phyloP scores from a whole-genome alignment of 2,329 filamentous ascomycete genomes.

The Talaromyces sp. region DNA sequence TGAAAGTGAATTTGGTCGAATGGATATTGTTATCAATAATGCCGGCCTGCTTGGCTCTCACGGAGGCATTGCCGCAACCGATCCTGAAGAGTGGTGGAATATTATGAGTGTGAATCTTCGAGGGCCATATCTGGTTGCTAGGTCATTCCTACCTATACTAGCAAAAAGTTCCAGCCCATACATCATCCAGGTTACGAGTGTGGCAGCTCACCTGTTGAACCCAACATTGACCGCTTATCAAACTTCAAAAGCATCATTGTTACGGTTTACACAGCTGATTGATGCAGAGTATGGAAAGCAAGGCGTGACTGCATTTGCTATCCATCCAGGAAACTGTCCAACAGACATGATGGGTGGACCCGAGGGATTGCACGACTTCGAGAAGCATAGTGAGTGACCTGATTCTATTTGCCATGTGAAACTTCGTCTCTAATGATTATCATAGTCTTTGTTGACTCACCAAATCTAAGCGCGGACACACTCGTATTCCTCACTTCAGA shows the following conservation, averaged over 20 bases:
- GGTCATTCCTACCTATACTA: conserved; percentile 46
- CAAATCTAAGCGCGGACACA: conserved; percentile 25
- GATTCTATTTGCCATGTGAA: background rate
- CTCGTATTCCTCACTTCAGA: conserved; percentile 25
- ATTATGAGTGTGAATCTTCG: conserved; percentile 50
- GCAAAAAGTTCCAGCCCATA: conserved; percentile 33
- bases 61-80: conserved; percentile 30
- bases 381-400: conserved; percentile 6
- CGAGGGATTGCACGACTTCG: conserved; percentile 17
- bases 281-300: conserved; percentile 43
- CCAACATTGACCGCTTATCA: conserved; percentile 46
- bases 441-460: conserved; percentile 26
- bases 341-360: conserved; percentile 43
- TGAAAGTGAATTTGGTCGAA: conserved; percentile 29
- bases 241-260: conserved; percentile 44
- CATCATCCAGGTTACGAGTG: conserved; percentile 48
- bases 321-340: conserved; percentile 48
- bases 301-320: conserved; percentile 34
- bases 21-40: conserved; percentile 51
- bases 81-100: conserved; percentile 41
- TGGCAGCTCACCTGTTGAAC: conserved; percentile 39
- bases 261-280: conserved; percentile 47
- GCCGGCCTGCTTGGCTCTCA: conserved; percentile 36
- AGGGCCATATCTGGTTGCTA: conserved; percentile 47
- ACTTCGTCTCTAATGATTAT: background rate